phyloP scores from a whole-genome alignment of 2,329 filamentous ascomycete species.

The Geosmithia flava region DNA sequence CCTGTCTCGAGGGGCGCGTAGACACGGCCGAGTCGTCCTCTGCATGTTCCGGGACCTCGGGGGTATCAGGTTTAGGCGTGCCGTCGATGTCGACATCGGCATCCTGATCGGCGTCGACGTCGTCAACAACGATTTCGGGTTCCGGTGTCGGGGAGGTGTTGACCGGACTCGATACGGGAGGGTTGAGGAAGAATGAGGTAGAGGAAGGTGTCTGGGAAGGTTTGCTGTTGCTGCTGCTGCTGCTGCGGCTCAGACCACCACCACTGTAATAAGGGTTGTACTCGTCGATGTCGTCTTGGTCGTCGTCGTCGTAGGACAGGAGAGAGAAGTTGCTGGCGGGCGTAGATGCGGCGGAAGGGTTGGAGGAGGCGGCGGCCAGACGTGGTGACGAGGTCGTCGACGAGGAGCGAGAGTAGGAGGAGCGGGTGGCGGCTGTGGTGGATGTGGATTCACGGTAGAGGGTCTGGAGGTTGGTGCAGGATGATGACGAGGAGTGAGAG shows the following conservation, averaged over 20 bases:
- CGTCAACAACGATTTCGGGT: too few species aligned
- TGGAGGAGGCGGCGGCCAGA: constrained; percentile 35
- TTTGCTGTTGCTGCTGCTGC: too few species aligned
- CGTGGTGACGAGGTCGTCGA: constrained; percentile 47
- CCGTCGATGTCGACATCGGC: constrained; percentile 34
- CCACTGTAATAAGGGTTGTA: too few species aligned
- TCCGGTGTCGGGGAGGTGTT: constrained; percentile 34
- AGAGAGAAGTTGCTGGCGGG: constrained; percentile 52
- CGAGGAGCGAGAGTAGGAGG: constrained; percentile 28
- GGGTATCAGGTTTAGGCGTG: constrained; percentile 45
- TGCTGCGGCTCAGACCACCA: too few species aligned
- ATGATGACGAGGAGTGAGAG: constrained; percentile 8
- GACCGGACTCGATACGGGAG: constrained; percentile 13
- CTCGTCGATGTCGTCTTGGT: constrained; percentile 8
- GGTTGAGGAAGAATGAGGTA: constrained; percentile 27
- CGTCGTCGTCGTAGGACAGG: constrained; percentile 39
- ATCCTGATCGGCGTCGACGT: constrained; percentile 32
- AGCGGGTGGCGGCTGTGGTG: constrained; percentile 15
- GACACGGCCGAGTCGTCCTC: constrained; percentile 72
- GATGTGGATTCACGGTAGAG: neutral
- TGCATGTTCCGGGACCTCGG: constrained; percentile 45
- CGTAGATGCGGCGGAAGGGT: constrained; percentile 48
- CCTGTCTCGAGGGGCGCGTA: constrained; percentile 68
- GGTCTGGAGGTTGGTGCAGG: neutral
- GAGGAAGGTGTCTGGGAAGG: too few species aligned